phyloP scores from a whole-genome alignment of 2,329 filamentous ascomycete species.

The Hypocrella siamensis region DNA sequence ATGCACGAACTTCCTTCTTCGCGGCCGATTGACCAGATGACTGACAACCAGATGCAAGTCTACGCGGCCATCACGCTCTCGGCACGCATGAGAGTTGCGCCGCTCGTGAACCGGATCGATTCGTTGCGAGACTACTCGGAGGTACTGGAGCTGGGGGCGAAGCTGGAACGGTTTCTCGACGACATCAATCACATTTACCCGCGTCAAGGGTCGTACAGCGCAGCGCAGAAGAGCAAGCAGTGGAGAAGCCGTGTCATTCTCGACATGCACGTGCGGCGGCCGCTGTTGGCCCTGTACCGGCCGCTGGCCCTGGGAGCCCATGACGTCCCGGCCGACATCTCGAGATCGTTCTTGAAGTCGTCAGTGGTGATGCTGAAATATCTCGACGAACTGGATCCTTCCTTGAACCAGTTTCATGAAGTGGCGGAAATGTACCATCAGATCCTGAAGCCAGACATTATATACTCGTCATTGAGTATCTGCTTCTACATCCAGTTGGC shows the following conservation, averaged over 20 bases:
- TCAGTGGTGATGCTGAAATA: constrained; percentile 40
- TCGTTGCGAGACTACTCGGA: constrained; percentile 35
- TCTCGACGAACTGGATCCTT: constrained; percentile 35
- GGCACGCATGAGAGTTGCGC: constrained; percentile 31
- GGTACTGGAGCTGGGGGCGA: constrained; percentile 35
- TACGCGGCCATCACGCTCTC: constrained; percentile 35
- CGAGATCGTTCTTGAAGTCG: constrained; percentile 34
- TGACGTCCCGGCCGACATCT: constrained; percentile 34
- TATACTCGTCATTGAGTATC: constrained; percentile 38
- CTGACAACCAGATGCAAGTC: constrained; percentile 37
- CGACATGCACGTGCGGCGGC: constrained; percentile 37
- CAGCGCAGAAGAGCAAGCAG: constrained; percentile 29
- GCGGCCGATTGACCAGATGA: constrained; percentile 34
- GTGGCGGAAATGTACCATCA: constrained; percentile 37
- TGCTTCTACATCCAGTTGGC: constrained; percentile 35
- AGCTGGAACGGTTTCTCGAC: constrained; percentile 36
- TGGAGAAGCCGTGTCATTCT: constrained; percentile 35
- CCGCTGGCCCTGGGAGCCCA: constrained; percentile 36
- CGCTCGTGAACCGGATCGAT: constrained; percentile 35
- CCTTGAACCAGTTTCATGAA: constrained; percentile 27
- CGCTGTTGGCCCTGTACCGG: constrained; percentile 35
- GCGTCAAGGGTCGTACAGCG: constrained; percentile 24
- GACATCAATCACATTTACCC: constrained; percentile 38
- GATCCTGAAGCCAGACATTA: constrained; percentile 35
- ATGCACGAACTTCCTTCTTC: constrained; percentile 32